A percentile compares a stretch with the other conserved stretches of the same genome.
Evolutionary conservation across 345 rosid species (phyloP).

Genomic region (Draba incana): DNA sequence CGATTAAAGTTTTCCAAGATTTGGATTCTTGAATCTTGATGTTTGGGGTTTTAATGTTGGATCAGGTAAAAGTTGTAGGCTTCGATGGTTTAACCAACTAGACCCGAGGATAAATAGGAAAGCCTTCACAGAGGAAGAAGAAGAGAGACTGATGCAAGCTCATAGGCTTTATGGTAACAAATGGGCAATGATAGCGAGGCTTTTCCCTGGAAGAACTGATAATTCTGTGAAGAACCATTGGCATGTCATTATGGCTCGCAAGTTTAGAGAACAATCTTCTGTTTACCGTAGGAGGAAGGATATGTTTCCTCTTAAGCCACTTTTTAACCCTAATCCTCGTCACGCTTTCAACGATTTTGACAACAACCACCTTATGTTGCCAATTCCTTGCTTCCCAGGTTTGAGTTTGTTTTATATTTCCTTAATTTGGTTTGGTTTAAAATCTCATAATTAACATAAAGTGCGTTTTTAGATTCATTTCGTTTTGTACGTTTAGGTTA

Average conservation of each 20-base stretch:
- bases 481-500: slow-evolving; percentile 22
- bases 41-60: slow-evolving; percentile 4
- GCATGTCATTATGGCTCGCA: slow-evolving; percentile 47
- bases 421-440: neutral
- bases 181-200: slow-evolving; percentile 49
- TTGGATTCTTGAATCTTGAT: neutral
- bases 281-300: slow-evolving; percentile 36
- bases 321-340: slow-evolving; percentile 8
- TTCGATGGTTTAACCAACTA: slow-evolving; percentile 47
- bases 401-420: slow-evolving; percentile 19
- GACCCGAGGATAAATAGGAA: slow-evolving; percentile 44
- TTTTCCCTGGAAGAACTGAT: slow-evolving; percentile 49
- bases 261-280: slow-evolving; percentile 44
- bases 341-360: slow-evolving; percentile 18
- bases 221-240: slow-evolving; percentile 49
- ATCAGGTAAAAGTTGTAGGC: slow-evolving; percentile 46
- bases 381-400: slow-evolving; percentile 41
- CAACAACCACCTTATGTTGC: slow-evolving; percentile 22
- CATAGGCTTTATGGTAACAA: slow-evolving; percentile 47
- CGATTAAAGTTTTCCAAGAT: neutral
- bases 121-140: slow-evolving; percentile 46
- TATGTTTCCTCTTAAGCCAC: slow-evolving; percentile 29
- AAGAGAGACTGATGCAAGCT: slow-evolving; percentile 43
- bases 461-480: neutral
- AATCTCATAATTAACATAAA: neutral